Base-by-base conservation (phyloP, 495 filamentous ascomycete genomes). In the Penicillium parvum region DNA sequence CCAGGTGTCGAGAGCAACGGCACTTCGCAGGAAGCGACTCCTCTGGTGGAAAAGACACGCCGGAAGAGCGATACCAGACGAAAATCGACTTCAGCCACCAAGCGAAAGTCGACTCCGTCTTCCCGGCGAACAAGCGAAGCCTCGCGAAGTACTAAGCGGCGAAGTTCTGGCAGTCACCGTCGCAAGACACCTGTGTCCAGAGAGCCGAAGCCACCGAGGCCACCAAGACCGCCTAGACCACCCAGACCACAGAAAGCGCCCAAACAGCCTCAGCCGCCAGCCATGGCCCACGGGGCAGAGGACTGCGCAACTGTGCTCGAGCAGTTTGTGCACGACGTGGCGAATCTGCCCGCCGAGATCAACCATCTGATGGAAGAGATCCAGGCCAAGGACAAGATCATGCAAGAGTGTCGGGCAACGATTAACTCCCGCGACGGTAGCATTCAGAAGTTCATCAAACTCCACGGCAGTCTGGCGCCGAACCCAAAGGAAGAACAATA, bases 311-410 rank as follows among this genome's bases (percentile, higher is more conserved):
- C 88, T 37, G 86, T 98, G 41, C 78, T 98, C 34, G 92, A 97
- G 53, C 85, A 94, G 55, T 98, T 91, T 65, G 82, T 90, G 39
- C 87, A 95, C 65, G 83, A 88, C 74, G 79, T 85, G 20, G 86
- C 90, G 21, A 97, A 96, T 55, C 74, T 96, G 6, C 90, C 92
- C 12, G 85, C 85, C 9, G 92, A 98, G 65, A 85, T 97, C 41
- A 81, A 82, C 23, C 91, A 95, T 71, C 71, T 96, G 50, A 85
- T 95, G 63, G 92, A 96, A 57, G 92, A 98, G 66, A 88, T 97
- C 21, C 78, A 84, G 55, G 86, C 88, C 45, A 96, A 96, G 66
- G 91, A 98, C 58, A 78, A 79, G 40, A 65, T 77, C 27, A 84
- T 90, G 55, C 75, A 84, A 52, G 86, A 90, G 25, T 86, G 82